These are phyloP conservation scores for Moesziomyces sp. DNA, from an alignment of 1,284 basidiomycete genomes.

Conservation along the genomic window DNA sequence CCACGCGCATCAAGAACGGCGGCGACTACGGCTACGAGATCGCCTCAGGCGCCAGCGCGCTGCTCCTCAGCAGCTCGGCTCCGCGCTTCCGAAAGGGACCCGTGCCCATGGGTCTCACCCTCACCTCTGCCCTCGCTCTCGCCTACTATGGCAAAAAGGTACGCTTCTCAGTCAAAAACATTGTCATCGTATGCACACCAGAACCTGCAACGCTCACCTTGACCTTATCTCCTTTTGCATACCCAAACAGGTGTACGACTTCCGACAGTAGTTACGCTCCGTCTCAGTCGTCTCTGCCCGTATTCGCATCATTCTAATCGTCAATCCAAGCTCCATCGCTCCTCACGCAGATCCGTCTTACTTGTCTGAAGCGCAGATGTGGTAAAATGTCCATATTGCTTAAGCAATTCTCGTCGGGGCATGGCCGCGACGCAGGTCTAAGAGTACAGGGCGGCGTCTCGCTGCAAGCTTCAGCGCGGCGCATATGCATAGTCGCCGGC, in stretches of 20 bases:
- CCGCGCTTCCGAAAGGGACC: slow-evolving; percentile 81
- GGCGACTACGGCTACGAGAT: slow-evolving; percentile 77
- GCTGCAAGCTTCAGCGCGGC: neutral
- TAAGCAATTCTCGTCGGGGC: neutral
- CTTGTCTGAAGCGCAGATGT: neutral
- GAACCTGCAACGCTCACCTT: neutral
- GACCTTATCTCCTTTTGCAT: neutral
- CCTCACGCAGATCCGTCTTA: too few species aligned
- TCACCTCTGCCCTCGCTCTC: slow-evolving; percentile 75
- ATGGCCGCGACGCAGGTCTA: neutral
- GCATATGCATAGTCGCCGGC: neutral
- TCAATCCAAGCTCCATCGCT: too few species aligned
- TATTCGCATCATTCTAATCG: too few species aligned
- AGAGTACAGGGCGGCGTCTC: neutral
- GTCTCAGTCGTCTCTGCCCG: too few species aligned
- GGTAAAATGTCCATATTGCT: neutral
- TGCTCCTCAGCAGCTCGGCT: slow-evolving; percentile 80
- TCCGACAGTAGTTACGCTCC: slow-evolving; percentile 29
- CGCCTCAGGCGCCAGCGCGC: slow-evolving; percentile 76
- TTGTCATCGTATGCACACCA: too few species aligned
- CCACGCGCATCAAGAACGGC: slow-evolving; percentile 75
- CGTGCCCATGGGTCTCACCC: slow-evolving; percentile 76
- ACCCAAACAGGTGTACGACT: slow-evolving; percentile 47
- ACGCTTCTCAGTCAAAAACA: neutral
- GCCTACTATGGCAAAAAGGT: slow-evolving; percentile 77